Base-by-base conservation (phyloP, 1,139 yeast species). In the Blastobotrys aristatus region DNA sequence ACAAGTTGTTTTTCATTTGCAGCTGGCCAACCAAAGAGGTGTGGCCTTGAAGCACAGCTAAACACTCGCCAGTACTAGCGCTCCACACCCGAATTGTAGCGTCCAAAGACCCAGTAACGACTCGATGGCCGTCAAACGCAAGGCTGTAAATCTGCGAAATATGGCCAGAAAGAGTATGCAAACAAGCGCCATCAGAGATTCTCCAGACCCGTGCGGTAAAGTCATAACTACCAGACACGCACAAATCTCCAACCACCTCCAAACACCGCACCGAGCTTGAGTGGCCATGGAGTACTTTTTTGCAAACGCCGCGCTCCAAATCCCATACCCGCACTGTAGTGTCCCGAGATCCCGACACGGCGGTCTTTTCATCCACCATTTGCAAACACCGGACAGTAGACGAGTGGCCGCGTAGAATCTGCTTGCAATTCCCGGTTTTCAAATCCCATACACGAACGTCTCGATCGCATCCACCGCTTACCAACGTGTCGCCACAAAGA, bases 41-140 rank as follows among this genome's bases (percentile, higher is more conserved):
- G 54, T 80, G 77, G 3, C 92, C 90, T 27, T 84, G 86, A 60
- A 88, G 83, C 2, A 83, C 78, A 45, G 81, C 79, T 24, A 87
- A 66, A 65, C 95, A 84, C 54, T 78, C 80, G 1, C 97, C 97
- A 0, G 94, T 76, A 48, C 73, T 73, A 11, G 87, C 83, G 58
- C 87, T 92, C 98, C 98, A 92, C 33, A 92, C 69, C 57, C 92
- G 85, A 58, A 92, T 87, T 3, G 96, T 85, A 60, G 90, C 88
- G 66, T 92, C 98, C 51, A 92, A 71, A 0, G 97, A 87, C 10
- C 96, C 94, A 0, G 96, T 84, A 17, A 90, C 73, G 44, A 92
- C 69, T 61, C 83, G 60, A 74, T 76, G 50, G 81, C 85, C 88
- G 65, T 89, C 96, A 65, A 89, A 89, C 11, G 80, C 89, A 44